Conservation (phyloP, 352 stramenopile species). For the Globisporangium ultimum region DNA sequence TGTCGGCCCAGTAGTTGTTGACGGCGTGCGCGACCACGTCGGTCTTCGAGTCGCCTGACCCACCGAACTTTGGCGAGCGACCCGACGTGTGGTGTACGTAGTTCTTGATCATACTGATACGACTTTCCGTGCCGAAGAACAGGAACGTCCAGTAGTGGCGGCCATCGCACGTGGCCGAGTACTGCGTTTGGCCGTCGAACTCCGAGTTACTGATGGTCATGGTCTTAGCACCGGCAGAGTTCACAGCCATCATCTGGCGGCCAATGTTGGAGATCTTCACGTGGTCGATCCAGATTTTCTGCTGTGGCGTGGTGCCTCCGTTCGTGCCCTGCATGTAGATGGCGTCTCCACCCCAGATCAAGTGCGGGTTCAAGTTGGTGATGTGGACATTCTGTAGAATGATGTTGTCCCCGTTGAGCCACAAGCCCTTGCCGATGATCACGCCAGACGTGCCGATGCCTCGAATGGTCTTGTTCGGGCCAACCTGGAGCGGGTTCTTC, state of each 20-base stretch:
- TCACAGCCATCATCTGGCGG: constrained; percentile 39
- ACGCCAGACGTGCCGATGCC: no score
- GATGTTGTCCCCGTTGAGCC: no score
- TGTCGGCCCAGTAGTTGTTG: constrained; percentile 50
- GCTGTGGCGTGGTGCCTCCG: no score
- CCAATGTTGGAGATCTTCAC: constrained; percentile 32
- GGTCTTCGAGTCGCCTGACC: constrained; percentile 1
- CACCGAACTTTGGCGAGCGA: constrained; percentile 28
- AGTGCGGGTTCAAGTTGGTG: no score
- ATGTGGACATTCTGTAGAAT: no score
- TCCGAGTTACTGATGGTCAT: constrained; percentile 54
- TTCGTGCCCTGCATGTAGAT: no score
- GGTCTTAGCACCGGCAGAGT: constrained; percentile 25
- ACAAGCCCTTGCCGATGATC: no score
- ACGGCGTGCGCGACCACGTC: constrained; percentile 24
- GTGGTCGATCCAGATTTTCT: constrained; percentile 37
- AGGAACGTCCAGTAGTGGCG: constrained; percentile 51
- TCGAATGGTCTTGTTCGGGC: no score
- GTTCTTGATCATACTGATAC: constrained; percentile 30
- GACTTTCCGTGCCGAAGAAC: constrained; percentile 25
- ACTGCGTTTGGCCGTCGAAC: constrained; percentile 43
- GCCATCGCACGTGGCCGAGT: constrained; percentile 40
- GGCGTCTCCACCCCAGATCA: no score
- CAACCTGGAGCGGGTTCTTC: no score
- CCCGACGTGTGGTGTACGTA: constrained; percentile 40